Base-by-base conservation (phyloP, 2,329 filamentous ascomycete species). In the Penicillium crustosum region DNA sequence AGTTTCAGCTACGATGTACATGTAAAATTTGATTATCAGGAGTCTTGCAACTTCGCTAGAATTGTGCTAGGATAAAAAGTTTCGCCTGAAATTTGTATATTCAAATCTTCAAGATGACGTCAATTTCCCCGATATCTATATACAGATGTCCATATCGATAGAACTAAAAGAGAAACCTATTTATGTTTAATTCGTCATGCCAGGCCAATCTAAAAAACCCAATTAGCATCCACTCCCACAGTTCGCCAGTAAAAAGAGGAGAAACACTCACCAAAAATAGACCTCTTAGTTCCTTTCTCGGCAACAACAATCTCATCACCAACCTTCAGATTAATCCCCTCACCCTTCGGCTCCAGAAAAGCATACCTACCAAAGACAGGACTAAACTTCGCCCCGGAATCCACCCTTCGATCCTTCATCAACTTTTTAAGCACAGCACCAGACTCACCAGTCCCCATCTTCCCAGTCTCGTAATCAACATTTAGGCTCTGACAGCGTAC, bases 321-420 rank as follows among this genome's bases (percentile, higher is more conserved):
- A 36, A 88, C 79, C 2, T 71, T 72, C 49, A 88, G 73, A 47
- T 68, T 64, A n/a, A 72, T 66, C 17, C 71, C 72, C 33, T 69
- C 68, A 12, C 70, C 73, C 21, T 65, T 68, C 19, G 64, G 66
- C 25, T 72, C 73, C 42, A 89, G 72, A 69, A 90, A 91, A 0
- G 82, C 87, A 74, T 91, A 91, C 44, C 88, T 80, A 10, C 89
- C 89, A 78, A 92, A 92, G 9, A 90, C 80, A 13, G 89, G 88
- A 58, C 82, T 83, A 70, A 84, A 90, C 69, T 85, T 89, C 35
- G 78, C 78, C 0, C 89, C 89, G n/a, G 70, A 62, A 68, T 93
- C 89, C 7, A 92, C 87, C 55, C 89, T 81, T 21, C 89, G 81
- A 72, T 91, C 87, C 51, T 79, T 82, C 81, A 86, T 86, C 66